Percentiles rank a stretch among this genome's conserved stretches.
Evolutionary conservation across 441 rosid genomes (phyloP).

Genomic region (Isatis lusitanica): DNA sequence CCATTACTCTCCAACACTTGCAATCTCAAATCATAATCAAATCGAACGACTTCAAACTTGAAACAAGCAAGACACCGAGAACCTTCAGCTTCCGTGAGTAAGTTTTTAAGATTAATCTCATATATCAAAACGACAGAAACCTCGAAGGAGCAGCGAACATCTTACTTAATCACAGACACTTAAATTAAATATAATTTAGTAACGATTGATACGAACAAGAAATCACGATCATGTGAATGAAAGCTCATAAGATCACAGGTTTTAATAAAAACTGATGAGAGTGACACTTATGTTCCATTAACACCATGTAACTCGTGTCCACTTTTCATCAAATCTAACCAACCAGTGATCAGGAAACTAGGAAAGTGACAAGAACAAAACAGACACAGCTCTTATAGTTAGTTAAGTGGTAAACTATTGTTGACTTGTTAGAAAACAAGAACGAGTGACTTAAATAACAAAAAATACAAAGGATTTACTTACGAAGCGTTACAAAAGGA

Average conservation of each 20-base stretch:
- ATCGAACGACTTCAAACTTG: neutral
- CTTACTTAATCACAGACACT: neutral
- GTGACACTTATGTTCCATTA: neutral
- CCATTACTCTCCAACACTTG: neutral
- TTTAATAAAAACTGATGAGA: neutral
- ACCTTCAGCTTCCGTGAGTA: neutral
- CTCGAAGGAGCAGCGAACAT: neutral
- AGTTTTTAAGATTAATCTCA: neutral
- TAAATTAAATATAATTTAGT: neutral
- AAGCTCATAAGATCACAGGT: neutral
- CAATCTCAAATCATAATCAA: neutral
- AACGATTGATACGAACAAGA: neutral
- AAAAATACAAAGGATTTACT: neutral
- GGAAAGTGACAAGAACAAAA: neutral
- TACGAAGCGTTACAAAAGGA: neutral
- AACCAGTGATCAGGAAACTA: neutral
- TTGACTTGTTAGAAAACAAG: neutral
- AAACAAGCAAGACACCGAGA: neutral
- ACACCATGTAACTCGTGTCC: neutral
- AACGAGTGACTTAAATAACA: neutral
- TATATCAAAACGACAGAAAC: neutral
- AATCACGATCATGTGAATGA: neutral
- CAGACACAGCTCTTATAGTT: neutral
- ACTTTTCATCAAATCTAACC: neutral
- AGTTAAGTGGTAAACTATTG: neutral